A percentile compares a stretch with the other conserved stretches of the same genome.
These are phyloP conservation scores for Baorangia bicolor DNA, from an alignment of 768 basidiomycete genomes.

Conservation along the genomic window DNA sequence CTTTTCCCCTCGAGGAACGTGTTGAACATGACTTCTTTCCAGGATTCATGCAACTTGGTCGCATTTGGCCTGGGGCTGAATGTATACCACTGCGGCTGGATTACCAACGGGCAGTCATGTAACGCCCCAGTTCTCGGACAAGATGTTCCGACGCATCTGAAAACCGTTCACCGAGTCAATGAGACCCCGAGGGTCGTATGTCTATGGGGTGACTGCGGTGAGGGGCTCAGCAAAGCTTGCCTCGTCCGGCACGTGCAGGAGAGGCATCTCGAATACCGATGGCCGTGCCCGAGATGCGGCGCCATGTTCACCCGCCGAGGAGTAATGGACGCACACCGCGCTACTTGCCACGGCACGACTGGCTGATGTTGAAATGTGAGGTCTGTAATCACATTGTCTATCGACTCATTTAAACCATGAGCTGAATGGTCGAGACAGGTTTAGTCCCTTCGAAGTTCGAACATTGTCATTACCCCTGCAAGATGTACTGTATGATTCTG, in stretches of 20 bases:
- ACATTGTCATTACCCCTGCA: neutral
- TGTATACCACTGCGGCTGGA: slow-evolving; percentile 14
- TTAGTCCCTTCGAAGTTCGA: neutral
- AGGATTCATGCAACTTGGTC: slow-evolving; percentile 16
- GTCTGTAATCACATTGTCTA: neutral
- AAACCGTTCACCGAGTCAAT: slow-evolving; percentile 4
- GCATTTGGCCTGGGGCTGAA: neutral
- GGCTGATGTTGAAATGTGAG: slow-evolving; percentile 4
- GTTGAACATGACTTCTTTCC: neutral
- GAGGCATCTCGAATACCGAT: slow-evolving; percentile 19
- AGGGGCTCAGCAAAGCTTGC: slow-evolving; percentile 9
- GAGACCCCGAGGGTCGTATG: slow-evolving; percentile 6
- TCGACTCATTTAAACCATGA: neutral
- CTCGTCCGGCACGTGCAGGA: slow-evolving; percentile 27
- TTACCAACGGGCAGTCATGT: slow-evolving; percentile 7
- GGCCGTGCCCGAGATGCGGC: slow-evolving; percentile 24
- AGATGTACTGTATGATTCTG: neutral
- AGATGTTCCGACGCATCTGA: slow-evolving; percentile 20
- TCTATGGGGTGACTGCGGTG: slow-evolving; percentile 19
- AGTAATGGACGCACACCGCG: slow-evolving; percentile 17
- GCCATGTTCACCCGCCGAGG: slow-evolving; percentile 20
- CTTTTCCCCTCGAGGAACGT: neutral
- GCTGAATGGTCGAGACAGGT: slow-evolving; percentile 4
- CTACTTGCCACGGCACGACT: neutral
- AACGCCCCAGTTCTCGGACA: slow-evolving; percentile 6